A percentile compares a stretch with the other conserved stretches of the same genome.
Evolutionary conservation across 768 basidiomycete genomes (phyloP).

Genomic region (Rhodotorula sphaerocarpa): DNA sequence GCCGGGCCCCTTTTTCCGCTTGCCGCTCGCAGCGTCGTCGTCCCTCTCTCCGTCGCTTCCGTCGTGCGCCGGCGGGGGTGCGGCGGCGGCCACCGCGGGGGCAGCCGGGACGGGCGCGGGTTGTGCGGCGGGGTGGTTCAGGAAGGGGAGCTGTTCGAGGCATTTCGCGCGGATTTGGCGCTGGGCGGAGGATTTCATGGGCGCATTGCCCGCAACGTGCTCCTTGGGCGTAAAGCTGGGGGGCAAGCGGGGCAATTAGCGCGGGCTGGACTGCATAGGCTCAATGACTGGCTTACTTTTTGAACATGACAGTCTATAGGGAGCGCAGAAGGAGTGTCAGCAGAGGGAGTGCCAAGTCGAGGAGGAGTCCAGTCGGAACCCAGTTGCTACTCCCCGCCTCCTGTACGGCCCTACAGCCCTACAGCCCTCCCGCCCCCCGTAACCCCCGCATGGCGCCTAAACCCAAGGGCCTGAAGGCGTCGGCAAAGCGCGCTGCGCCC

Average conservation of each 20-base stretch:
- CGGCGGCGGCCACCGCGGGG: not conserved
- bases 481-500: conserved; percentile 20
- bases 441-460: conserved; percentile 26
- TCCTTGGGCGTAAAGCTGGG: conserved; percentile 51
- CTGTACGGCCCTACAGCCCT: too few species aligned
- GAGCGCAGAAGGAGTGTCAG: not conserved
- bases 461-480: conserved; percentile 29
- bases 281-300: conserved; percentile 1
- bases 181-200: conserved; percentile 87
- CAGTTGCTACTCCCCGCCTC: not conserved
- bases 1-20: conserved; percentile 16
- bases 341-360: too few species aligned
- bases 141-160: conserved; percentile 61
- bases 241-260: too few species aligned
- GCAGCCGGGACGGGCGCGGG: not conserved
- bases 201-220: conserved; percentile 64
- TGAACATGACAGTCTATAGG: not conserved
- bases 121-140: conserved; percentile 42
- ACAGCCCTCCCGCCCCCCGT: not conserved
- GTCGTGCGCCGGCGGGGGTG: conserved; percentile 3
- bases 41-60: conserved; percentile 31
- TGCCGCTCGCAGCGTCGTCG: conserved; percentile 34
- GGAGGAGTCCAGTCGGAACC: not conserved
- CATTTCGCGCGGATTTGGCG: conserved; percentile 72
- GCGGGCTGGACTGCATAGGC: too few species aligned